These are phyloP conservation scores for Bolboschoenus planiculmis DNA, from an alignment of 176 grass and related monocot genomes.

Conservation along the genomic window DNA sequence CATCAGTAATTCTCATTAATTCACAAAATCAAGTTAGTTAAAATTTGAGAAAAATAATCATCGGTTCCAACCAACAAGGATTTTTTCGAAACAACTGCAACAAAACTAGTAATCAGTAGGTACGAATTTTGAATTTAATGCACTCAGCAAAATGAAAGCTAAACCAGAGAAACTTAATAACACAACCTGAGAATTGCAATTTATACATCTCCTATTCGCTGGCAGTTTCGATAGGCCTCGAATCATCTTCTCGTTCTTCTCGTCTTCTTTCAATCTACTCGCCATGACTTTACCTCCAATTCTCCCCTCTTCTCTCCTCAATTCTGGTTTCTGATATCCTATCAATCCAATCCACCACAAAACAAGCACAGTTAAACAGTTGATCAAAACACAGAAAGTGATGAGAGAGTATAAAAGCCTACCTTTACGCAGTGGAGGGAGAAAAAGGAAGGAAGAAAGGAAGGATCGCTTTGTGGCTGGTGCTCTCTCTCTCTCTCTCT, in stretches of 20 bases:
- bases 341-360: neutral
- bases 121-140: neutral
- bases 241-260: slow-evolving; percentile 51
- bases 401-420: neutral
- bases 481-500: neutral
- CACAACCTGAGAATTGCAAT: slow-evolving; percentile 54
- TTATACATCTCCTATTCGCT: slow-evolving; percentile 50
- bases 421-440: slow-evolving; percentile 3
- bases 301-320: neutral
- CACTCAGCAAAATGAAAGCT: neutral
- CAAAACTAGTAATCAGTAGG: neutral
- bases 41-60: neutral
- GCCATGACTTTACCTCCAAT: slow-evolving; percentile 25
- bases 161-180: neutral
- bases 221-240: slow-evolving; percentile 46
- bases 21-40: neutral
- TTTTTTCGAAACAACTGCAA: neutral
- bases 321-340: neutral
- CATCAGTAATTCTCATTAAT: neutral
- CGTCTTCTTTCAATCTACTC: slow-evolving; percentile 51
- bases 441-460: neutral
- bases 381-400: neutral
- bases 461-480: slow-evolving; percentile 14
- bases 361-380: neutral
- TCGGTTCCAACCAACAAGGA: neutral